A percentile compares a stretch with the other conserved stretches of the same genome.
These are phyloP conservation scores for Trichosanthes cucumerina DNA, from an alignment of 306 rosid species.

Conservation along the genomic window DNA sequence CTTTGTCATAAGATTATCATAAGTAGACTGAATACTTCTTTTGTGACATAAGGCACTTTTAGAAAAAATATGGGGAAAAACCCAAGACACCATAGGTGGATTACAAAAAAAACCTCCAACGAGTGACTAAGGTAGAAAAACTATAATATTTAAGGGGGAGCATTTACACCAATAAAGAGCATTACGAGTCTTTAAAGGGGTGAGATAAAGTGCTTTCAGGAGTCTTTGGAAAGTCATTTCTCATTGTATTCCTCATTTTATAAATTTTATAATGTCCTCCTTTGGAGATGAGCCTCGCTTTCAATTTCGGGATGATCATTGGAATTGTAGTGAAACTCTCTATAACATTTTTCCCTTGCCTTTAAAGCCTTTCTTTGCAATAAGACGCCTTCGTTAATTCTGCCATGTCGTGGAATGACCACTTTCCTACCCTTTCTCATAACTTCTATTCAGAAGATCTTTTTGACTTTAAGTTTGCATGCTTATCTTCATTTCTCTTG, in stretches of 20 bases:
- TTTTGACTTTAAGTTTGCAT: neutral
- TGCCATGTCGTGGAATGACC: neutral
- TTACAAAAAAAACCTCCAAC: too few relatives aligned
- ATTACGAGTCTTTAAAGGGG: too few relatives aligned
- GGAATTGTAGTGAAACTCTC: neutral
- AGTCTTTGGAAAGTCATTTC: neutral
- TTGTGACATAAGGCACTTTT: neutral
- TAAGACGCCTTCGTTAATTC: neutral
- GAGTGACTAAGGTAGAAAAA: too few relatives aligned
- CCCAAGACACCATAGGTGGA: too few relatives aligned
- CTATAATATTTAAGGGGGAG: too few relatives aligned
- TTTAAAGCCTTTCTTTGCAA: neutral
- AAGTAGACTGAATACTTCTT: neutral
- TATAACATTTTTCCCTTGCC: neutral
- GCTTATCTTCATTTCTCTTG: neutral
- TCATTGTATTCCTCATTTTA: neutral
- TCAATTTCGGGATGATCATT: neutral
- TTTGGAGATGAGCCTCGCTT: neutral
- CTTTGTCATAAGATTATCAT: neutral
- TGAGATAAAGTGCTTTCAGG: neutral
- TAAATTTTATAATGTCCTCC: neutral
- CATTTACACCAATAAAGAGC: too few relatives aligned
- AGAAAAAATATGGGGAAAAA: too few relatives aligned
- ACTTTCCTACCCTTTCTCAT: neutral
- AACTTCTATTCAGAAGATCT: neutral